Base-by-base conservation (phyloP, 257 asterid genomes). In the Gynochthodes officinalis region DNA sequence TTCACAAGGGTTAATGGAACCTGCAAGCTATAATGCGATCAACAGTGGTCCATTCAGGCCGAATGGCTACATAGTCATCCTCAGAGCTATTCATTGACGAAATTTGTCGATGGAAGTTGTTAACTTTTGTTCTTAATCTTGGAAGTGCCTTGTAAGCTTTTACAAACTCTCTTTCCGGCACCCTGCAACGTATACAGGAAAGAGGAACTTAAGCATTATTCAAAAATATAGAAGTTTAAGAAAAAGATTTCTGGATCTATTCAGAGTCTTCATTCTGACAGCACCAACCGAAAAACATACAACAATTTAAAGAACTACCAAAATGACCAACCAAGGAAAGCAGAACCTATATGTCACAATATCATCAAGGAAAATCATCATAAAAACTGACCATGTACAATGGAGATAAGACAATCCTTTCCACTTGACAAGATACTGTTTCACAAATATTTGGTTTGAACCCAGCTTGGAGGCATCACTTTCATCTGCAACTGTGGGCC, bases 361-460 rank as follows among this genome's bases (percentile, higher is more conserved):
- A 55, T 37, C 30, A 69, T 39, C 71, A 67, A 75, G 77, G 73
- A 71, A 75, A 33, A 35, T 73, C 7, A 48, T 57, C 65, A 79
- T 65, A n/a, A 53, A 52, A 39, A 1, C 64, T 76, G 82, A 95
- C 99, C 99, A 95, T 76, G 92, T 71, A 84, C 99, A 90, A 71
- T 95, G 99, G 75, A 95, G 89, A 86, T 95, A 87, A 39, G 99
- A 95, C 79, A 79, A 64, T 71, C 96, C 98, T 81, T 92, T 95
- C 99, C 99, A 95, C 82, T 95, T 95, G 43, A 95, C 90, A 78
- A 95, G 86, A 84, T 90, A 95, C 79, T 95, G 99, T 77, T 90
- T 95, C 82, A 83, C 88, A 83, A 87, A 81, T 78, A 80, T 89
- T 86, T 90, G 98, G 82, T 87, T 84, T 16, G 96, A 84, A 37